Evolutionary conservation across 2,329 filamentous ascomycete genomes (phyloP).

Genomic region (Claviceps sp.): DNA sequence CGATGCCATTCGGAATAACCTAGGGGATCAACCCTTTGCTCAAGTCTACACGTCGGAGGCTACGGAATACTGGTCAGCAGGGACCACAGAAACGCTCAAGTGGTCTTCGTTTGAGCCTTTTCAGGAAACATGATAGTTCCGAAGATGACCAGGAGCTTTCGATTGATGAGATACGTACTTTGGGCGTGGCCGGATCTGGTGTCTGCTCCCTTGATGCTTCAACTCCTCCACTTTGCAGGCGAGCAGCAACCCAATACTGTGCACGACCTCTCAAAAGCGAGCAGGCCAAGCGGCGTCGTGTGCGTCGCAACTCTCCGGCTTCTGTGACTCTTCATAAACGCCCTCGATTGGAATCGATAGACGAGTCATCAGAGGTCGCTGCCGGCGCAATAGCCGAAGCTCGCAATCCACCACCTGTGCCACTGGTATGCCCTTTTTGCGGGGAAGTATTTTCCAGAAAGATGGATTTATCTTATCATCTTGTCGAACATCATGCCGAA

Average conservation of each 20-base stretch:
- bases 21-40: conserved; percentile 1
- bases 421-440: not conserved
- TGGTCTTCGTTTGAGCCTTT: not conserved
- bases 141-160: conserved; percentile 1
- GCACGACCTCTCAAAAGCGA: not conserved
- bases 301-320: not conserved
- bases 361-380: conserved; percentile 1
- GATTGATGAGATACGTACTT: not conserved
- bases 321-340: not conserved
- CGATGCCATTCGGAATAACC: conserved; percentile 1
- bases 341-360: conserved; percentile 2
- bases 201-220: not conserved
- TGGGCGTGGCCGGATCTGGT: not conserved
- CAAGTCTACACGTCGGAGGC: not conserved
- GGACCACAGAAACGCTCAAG: not conserved
- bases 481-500: not conserved
- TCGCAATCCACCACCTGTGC: not conserved
- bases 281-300: not conserved
- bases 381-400: not conserved
- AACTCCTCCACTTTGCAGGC: not conserved
- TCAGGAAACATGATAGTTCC: not conserved
- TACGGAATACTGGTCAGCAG: not conserved
- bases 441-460: not conserved
- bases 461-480: not conserved
- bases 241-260: not conserved